phyloP scores from a whole-genome alignment of 805 yeast genomes.

The Ogataea salicorniae region DNA sequence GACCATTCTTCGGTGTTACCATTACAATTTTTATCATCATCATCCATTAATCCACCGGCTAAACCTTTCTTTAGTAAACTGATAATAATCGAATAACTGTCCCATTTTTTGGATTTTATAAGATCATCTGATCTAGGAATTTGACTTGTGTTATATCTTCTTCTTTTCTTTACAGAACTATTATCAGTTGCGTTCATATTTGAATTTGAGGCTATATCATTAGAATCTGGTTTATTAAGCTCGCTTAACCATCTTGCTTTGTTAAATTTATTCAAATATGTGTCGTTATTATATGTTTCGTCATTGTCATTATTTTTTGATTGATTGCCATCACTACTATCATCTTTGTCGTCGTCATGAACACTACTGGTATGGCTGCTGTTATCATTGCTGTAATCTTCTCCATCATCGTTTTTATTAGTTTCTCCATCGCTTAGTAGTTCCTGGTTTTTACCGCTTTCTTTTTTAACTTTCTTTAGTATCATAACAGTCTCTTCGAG shows the following conservation, averaged over 20 bases:
- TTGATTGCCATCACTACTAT: neutral
- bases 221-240: neutral
- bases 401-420: neutral
- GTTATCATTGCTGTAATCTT: neutral
- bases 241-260: neutral
- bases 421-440: neutral
- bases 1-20: conserved; percentile 29
- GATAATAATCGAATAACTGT: conserved; percentile 22
- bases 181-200: neutral
- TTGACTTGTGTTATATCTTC: neutral
- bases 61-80: conserved; percentile 22
- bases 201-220: neutral
- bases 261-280: neutral
- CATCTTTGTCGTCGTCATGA: neutral
- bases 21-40: conserved; percentile 20
- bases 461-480: conserved; percentile 2
- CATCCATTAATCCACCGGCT: conserved; percentile 18
- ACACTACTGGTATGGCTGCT: neutral
- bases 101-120: conserved; percentile 18
- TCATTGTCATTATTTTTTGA: neutral
- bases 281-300: neutral
- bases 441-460: neutral
- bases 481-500: conserved; percentile 20
- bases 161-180: neutral
- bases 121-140: neutral